phyloP scores from a whole-genome alignment of 2,329 filamentous ascomycete species.

The Verruconis gallopava region DNA sequence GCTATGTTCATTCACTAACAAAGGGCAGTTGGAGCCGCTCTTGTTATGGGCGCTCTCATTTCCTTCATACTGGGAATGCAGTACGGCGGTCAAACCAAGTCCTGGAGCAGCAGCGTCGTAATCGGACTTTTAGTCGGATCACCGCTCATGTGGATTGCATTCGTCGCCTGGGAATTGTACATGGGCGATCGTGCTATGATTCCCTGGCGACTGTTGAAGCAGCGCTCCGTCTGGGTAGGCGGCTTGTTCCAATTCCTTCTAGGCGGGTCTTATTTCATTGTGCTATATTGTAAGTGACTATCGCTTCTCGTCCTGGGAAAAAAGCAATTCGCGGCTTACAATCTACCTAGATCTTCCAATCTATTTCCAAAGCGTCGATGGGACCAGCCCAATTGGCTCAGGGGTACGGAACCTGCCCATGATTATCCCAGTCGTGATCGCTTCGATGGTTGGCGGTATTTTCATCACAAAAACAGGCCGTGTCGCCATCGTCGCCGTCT shows the following conservation, averaged over 20 bases:
- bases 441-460: slow-evolving; percentile 16
- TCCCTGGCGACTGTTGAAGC: slow-evolving; percentile 21
- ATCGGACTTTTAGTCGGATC: slow-evolving; percentile 8
- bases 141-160: slow-evolving; percentile 17
- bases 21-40: neutral
- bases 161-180: slow-evolving; percentile 21
- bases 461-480: slow-evolving; percentile 21
- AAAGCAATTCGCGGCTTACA: too few species aligned
- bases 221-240: slow-evolving; percentile 24
- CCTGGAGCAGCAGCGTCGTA: slow-evolving; percentile 3
- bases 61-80: slow-evolving; percentile 1
- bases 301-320: too few species aligned
- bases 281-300: too few species aligned
- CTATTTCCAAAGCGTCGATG: slow-evolving; percentile 33
- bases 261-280: slow-evolving; percentile 23
- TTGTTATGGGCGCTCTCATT: neutral
- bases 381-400: slow-evolving; percentile 20
- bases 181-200: slow-evolving; percentile 30
- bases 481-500: slow-evolving; percentile 21
- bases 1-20: too few species aligned
- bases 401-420: slow-evolving; percentile 32
- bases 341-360: slow-evolving; percentile 36
- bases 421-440: slow-evolving; percentile 21
- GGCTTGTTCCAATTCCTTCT: slow-evolving; percentile 26
- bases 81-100: neutral